Conservation (phyloP, 1,284 basidiomycete genomes). For the Cystobasidium slooffiae region DNA sequence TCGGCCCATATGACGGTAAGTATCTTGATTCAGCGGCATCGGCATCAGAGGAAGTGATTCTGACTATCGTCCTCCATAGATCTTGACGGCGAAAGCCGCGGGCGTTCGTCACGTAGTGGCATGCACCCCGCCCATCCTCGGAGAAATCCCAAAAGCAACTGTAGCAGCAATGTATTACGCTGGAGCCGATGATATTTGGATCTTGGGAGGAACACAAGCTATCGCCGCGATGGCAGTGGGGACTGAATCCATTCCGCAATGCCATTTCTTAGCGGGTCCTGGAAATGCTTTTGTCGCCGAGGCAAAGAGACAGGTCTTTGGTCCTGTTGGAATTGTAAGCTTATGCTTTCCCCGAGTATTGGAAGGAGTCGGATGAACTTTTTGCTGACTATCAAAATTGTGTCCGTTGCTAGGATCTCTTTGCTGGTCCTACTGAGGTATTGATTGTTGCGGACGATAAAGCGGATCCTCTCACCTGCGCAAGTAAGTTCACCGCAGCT, state of each 20-base stretch:
- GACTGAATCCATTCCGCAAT: slow-evolving; percentile 56
- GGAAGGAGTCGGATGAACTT: too few relatives aligned
- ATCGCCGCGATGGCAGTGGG: slow-evolving; percentile 58
- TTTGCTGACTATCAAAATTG: not conserved
- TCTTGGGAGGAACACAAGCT: slow-evolving; percentile 57
- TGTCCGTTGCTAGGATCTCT: slow-evolving; percentile 53
- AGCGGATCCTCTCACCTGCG: slow-evolving; percentile 56
- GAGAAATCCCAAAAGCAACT: slow-evolving; percentile 40
- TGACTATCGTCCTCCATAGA: slow-evolving; percentile 7
- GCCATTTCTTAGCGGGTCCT: slow-evolving; percentile 58
- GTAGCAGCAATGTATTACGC: slow-evolving; percentile 50
- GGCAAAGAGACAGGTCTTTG: slow-evolving; percentile 55
- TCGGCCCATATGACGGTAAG: slow-evolving; percentile 49
- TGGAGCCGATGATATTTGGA: slow-evolving; percentile 47
- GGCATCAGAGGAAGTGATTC: not conserved
- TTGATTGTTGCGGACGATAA: slow-evolving; percentile 55
- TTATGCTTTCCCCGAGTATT: not conserved
- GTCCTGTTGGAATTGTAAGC: slow-evolving; percentile 54
- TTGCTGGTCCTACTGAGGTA: slow-evolving; percentile 57
- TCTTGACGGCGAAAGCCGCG: slow-evolving; percentile 57
- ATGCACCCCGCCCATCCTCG: slow-evolving; percentile 56
- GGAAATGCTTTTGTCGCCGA: slow-evolving; percentile 59
- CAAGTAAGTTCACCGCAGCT: slow-evolving; percentile 44
- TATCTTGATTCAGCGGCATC: not conserved
- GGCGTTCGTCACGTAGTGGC: slow-evolving; percentile 56